These are phyloP conservation scores for Neurospora sp. DNA, from an alignment of 495 filamentous ascomycete species.

Conservation along the genomic window DNA sequence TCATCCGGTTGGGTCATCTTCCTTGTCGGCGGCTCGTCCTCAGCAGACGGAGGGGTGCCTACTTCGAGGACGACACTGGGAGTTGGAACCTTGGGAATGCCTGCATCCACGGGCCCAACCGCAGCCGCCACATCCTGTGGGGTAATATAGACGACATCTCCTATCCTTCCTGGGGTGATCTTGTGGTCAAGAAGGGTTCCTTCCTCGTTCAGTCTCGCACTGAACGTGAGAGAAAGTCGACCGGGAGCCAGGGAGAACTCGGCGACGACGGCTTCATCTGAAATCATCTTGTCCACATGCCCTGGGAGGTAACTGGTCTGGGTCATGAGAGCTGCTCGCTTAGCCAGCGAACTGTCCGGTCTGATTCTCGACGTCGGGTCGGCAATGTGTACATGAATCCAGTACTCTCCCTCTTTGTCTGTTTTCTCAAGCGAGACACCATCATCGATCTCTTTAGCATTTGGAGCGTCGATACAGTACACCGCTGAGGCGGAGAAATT, in stretches of 20 bases:
- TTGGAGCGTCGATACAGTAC: constrained; percentile 71
- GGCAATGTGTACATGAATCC: constrained; percentile 87
- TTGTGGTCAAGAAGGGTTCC: constrained; percentile 60
- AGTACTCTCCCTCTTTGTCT: constrained; percentile 48
- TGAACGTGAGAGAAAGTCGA: constrained; percentile 72
- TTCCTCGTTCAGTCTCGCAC: constrained; percentile 49
- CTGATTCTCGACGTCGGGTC: constrained; percentile 79
- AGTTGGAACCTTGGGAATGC: background rate
- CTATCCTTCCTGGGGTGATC: constrained; percentile 59
- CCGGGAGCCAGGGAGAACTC: constrained; percentile 60
- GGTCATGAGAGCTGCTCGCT: constrained; percentile 52
- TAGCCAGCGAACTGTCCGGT: constrained; percentile 44
- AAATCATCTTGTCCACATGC: constrained; percentile 65
- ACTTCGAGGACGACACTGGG: constrained; percentile 14
- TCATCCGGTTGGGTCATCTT: constrained; percentile 24
- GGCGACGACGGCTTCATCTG: constrained; percentile 39
- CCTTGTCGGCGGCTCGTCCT: constrained; percentile 12
- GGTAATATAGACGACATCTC: constrained; percentile 66
- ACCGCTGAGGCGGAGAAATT: constrained; percentile 63
- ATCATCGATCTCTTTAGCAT: constrained; percentile 77
- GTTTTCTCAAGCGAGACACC: constrained; percentile 70
- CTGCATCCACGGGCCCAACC: constrained; percentile 27
- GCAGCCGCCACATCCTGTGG: constrained; percentile 42
- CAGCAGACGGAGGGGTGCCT: constrained; percentile 18
- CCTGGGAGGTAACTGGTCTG: constrained; percentile 70